Conservation (phyloP, 805 yeast species). For the Saccharomycopsis fodiens region DNA sequence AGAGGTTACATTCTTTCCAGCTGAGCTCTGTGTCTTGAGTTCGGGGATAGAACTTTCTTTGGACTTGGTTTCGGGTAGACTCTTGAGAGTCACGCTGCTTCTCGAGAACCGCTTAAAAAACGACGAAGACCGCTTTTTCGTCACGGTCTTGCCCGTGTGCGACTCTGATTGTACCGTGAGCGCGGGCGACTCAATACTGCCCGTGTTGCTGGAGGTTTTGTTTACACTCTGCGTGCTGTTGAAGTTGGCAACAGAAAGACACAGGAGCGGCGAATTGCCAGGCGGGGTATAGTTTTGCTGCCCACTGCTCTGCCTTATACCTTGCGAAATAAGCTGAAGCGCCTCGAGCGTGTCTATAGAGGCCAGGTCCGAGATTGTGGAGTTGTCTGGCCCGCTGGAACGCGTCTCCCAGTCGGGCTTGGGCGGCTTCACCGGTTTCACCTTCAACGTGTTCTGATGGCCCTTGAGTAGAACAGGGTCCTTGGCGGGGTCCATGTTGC, state of each 20-base stretch:
- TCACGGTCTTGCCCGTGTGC: background rate
- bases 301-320: slow-evolving; percentile 12
- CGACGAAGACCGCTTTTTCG: slow-evolving; percentile 2
- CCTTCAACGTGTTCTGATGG: background rate
- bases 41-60: slow-evolving; percentile 3
- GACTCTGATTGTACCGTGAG: too few species aligned
- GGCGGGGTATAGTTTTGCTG: too few species aligned
- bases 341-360: slow-evolving; percentile 20
- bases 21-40: slow-evolving; percentile 4
- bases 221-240: background rate
- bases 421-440: background rate
- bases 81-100: background rate
- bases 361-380: slow-evolving; percentile 5
- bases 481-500: too few species aligned
- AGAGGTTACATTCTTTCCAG: slow-evolving; percentile 12
- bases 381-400: background rate
- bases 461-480: background rate
- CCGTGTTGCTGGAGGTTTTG: background rate
- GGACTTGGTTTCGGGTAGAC: background rate
- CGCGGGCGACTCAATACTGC: too few species aligned
- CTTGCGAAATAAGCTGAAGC: slow-evolving; percentile 11
- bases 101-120: slow-evolving; percentile 17
- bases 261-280: slow-evolving; percentile 5
- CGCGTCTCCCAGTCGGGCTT: background rate
- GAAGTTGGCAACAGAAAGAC: slow-evolving; percentile 4